Percentiles rank a stretch among this genome's conserved stretches.
Evolutionary conservation across 805 yeast genomes (phyloP).

Genomic region (Kodamaea kaohsiungensis): DNA sequence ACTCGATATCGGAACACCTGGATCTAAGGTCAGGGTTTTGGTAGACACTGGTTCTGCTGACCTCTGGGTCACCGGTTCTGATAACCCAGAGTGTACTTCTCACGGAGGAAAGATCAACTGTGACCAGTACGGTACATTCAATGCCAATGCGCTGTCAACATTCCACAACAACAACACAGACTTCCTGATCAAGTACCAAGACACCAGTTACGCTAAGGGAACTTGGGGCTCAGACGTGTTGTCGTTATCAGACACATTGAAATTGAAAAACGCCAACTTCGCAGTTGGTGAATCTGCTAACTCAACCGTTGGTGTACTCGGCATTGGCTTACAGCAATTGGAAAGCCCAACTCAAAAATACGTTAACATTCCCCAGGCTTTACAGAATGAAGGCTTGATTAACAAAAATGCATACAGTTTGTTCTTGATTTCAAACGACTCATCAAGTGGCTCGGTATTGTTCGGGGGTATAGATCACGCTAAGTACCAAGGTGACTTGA

Average conservation of each 20-base stretch:
- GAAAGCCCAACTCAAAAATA: constrained; percentile 38
- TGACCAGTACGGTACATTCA: constrained; percentile 20
- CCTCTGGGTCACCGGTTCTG: constrained; percentile 51
- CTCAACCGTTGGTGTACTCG: constrained; percentile 21
- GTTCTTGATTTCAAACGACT: constrained; percentile 48
- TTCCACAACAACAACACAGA: constrained; percentile 12
- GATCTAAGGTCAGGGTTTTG: constrained; percentile 54
- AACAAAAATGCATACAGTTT: constrained; percentile 60
- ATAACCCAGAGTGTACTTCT: constrained; percentile 23
- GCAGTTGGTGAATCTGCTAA: constrained; percentile 18
- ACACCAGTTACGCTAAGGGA: constrained; percentile 51
- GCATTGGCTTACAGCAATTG: constrained; percentile 17
- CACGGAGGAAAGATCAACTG: constrained; percentile 26
- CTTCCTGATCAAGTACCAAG: constrained; percentile 48
- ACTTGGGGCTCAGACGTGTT: constrained; percentile 39
- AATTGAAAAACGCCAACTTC: constrained; percentile 15
- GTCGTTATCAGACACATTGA: constrained; percentile 15
- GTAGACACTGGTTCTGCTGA: constrained; percentile 82
- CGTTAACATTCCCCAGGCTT: constrained; percentile 63
- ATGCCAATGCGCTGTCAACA: constrained; percentile 17
- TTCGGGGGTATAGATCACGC: constrained; percentile 75
- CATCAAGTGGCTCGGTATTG: constrained; percentile 53
- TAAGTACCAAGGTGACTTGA: constrained; percentile 54
- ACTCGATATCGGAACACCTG: constrained; percentile 53
- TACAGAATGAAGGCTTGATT: constrained; percentile 60